Conservation (phyloP, 2,329 filamentous ascomycete species). For the Neofusicoccum umdonicola region DNA sequence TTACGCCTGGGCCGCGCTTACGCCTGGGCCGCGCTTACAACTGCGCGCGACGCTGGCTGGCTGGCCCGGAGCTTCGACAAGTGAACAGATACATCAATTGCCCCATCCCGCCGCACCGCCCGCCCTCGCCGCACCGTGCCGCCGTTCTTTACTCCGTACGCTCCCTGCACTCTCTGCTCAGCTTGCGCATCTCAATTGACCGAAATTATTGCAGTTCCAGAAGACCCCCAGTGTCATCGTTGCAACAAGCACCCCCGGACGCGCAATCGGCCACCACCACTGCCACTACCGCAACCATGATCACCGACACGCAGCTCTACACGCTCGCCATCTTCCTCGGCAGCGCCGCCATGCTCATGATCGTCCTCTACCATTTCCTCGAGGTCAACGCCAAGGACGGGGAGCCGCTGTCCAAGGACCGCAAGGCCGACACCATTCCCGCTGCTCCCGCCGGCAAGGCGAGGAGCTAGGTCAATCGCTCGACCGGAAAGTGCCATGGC, state of each 20-base stretch:
- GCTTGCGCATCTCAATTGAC: background rate
- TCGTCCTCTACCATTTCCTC: conserved; percentile 93
- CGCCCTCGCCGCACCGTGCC: background rate
- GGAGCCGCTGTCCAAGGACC: conserved; percentile 26
- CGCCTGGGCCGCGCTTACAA: background rate
- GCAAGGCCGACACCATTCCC: conserved; percentile 33
- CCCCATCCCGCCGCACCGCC: background rate
- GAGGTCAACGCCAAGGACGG: conserved; percentile 80
- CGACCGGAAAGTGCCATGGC: background rate
- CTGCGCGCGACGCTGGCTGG: background rate
- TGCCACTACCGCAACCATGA: conserved; percentile 59
- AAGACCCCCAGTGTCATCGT: background rate
- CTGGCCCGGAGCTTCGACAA: conserved; percentile 8
- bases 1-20: no score
- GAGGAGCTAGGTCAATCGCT: conserved; percentile 22
- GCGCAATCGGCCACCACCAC: conserved; percentile 31
- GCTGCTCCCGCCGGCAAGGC: conserved; percentile 29
- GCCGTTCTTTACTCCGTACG: background rate
- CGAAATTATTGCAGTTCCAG: background rate
- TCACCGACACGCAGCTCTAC: conserved; percentile 90
- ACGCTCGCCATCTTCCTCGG: conserved; percentile 89
- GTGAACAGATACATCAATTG: conserved; percentile 16
- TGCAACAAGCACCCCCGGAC: background rate
- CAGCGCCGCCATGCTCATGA: conserved; percentile 83
- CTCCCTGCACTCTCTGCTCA: background rate